phyloP scores from a whole-genome alignment of 73 alveolate species.

The Stentor roeselii region DNA sequence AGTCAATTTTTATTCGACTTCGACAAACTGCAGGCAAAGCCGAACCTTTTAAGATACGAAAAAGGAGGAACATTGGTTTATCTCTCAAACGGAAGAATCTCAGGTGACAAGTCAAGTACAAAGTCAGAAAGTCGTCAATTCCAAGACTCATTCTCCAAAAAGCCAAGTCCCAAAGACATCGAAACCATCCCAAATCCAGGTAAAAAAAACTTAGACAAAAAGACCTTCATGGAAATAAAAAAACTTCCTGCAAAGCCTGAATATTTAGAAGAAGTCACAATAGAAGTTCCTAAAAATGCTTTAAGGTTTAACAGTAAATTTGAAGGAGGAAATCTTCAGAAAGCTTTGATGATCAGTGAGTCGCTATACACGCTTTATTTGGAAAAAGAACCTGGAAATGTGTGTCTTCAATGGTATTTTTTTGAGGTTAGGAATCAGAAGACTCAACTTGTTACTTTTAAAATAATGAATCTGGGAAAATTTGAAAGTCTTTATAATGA shows the following conservation, averaged over 20 bases:
- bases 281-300: conserved; percentile 3
- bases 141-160: no score
- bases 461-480: conserved; percentile 96
- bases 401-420: conserved; percentile 98
- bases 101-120: not conserved
- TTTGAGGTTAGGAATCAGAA: conserved; percentile 88
- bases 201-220: not conserved
- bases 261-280: not conserved
- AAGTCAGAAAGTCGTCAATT: not conserved
- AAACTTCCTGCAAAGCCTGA: not conserved
- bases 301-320: conserved; percentile 61
- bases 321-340: conserved; percentile 97
- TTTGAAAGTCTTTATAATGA: conserved; percentile 91
- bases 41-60: conserved; percentile 11
- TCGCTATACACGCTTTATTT: conserved; percentile 88
- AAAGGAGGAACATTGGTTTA: conserved; percentile 3
- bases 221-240: not conserved
- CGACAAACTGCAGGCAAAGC: not conserved
- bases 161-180: no score
- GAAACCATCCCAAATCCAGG: not conserved
- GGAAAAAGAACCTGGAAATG: conserved; percentile 96
- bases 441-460: conserved; percentile 63
- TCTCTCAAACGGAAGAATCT: not conserved
- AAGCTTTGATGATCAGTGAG: conserved; percentile 72
- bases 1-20: not conserved